These are phyloP conservation scores for Clonostachys chloroleuca DNA, from an alignment of 2,329 filamentous ascomycete genomes.

Conservation along the genomic window DNA sequence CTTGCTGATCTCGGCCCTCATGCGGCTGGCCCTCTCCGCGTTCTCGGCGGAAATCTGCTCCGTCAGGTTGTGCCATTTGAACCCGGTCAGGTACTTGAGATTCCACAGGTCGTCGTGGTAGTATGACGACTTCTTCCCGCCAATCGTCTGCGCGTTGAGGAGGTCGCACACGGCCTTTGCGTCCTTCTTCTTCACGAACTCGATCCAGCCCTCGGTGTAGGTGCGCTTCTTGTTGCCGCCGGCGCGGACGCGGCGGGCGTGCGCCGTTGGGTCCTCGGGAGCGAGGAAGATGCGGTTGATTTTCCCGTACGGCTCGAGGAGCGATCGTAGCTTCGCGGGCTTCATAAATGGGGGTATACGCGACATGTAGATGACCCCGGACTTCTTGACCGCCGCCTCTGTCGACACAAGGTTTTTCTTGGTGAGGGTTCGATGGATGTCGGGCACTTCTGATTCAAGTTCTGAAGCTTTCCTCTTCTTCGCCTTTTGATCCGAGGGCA, in stretches of 20 bases:
- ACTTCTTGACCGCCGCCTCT: conserved; percentile 63
- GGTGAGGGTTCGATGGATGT: conserved; percentile 3
- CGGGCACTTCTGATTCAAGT: neutral
- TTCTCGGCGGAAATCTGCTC: conserved; percentile 80
- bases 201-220: conserved; percentile 85
- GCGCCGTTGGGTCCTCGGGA: conserved; percentile 66
- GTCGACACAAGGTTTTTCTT: conserved; percentile 66
- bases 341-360: conserved; percentile 88
- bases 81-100: conserved; percentile 73
- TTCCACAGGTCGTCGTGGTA: conserved; percentile 89
- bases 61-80: conserved; percentile 75
- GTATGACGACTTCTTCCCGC: conserved; percentile 78
- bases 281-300: conserved; percentile 77
- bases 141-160: conserved; percentile 73
- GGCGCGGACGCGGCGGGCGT: conserved; percentile 60
- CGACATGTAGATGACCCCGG: conserved; percentile 79
- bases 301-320: conserved; percentile 69
- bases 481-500: conserved; percentile 12
- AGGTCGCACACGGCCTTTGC: conserved; percentile 73
- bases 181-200: conserved; percentile 71
- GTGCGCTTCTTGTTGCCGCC: conserved; percentile 81
- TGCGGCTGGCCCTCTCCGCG: conserved; percentile 69
- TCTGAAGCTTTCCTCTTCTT: neutral
- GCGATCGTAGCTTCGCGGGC: conserved; percentile 68
- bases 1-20: conserved; percentile 74